These are phyloP conservation scores for Ceratocystis variospora DNA, from an alignment of 2,329 filamentous ascomycete species.

Conservation along the genomic window DNA sequence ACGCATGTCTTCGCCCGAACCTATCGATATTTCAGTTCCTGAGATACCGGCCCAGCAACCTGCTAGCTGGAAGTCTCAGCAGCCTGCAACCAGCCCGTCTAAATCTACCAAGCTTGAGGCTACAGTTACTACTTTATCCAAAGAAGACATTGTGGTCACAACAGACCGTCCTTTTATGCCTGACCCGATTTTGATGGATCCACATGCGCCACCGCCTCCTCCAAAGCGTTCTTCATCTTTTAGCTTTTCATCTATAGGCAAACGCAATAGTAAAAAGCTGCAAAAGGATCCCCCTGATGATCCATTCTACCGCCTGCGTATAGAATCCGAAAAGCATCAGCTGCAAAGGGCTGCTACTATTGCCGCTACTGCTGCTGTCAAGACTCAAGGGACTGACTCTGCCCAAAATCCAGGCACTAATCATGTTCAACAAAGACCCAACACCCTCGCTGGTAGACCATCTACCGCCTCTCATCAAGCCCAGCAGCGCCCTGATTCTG, in stretches of 20 bases:
- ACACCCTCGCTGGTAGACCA: not conserved
- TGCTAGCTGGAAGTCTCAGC: not conserved
- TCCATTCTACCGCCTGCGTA: constrained; percentile 31
- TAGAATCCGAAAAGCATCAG: constrained; percentile 31
- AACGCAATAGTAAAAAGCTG: constrained; percentile 44
- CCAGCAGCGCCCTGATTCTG: constrained; percentile 15
- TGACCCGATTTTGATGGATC: constrained; percentile 18
- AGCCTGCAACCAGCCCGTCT: not conserved
- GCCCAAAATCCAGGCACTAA: not conserved
- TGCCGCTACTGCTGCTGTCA: not conserved
- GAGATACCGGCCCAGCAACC: not conserved
- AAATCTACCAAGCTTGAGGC: not conserved
- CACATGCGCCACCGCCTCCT: constrained; percentile 23
- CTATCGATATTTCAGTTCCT: constrained; percentile 8
- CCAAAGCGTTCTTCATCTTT: constrained; percentile 24
- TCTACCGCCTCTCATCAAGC: not conserved
- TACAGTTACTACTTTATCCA: not conserved
- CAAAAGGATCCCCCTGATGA: constrained; percentile 45
- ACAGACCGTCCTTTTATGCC: constrained; percentile 17
- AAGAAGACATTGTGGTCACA: not conserved
- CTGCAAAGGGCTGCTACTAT: constrained; percentile 11
- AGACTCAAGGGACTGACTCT: not conserved
- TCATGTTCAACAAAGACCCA: not conserved
- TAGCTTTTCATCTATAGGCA: constrained; percentile 29
- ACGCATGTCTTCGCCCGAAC: constrained; percentile 1